Evolutionary conservation across 1,139 yeast species (phyloP), one percentile per base, ranked within the genome.

Genomic region (Debaryomyces subglobosus): DNA sequence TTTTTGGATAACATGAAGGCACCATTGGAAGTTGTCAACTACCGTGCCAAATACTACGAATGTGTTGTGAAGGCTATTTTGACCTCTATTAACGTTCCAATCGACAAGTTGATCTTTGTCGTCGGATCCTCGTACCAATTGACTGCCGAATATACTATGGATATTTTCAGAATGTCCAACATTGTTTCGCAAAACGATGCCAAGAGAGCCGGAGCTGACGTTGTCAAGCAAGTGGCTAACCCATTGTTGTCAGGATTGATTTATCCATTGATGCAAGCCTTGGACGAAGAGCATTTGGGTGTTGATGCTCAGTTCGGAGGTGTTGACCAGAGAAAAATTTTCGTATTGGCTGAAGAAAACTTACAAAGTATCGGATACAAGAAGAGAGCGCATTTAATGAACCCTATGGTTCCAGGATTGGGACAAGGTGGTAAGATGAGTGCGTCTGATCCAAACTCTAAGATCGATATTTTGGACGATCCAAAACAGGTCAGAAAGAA

Each of bases 171-270:
- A 66, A 69, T 94, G 64, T 81, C 95, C 41, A 92, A 94, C 66
- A 69, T 76, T 40, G 96, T 89, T 25, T 85, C 96, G 21, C 97
- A 89, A 71, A 92, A 94, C 65, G 98, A 92, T 64, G 97, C 98
- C 57, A 90, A 90, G 75, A 85, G 99, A 69, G 99, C 99, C 1
- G 99, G 99, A 65, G 99, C 99, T 12, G 99, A 95, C 70, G 99
- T 95, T 49, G 99, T 95, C 54, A 95, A 95, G 69, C 99, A 95
- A 74, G 97, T 92, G 46, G 85, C 90, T 40, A 91, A 91, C 69
- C 99, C 99, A 32, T 80, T 92, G 57, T 81, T 95, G 54, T 86
- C 96, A 30, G 99, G 99, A 4, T 81, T 95, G 67, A 89, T 95
- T 60, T 95, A 95, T 71, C 99, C 99, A 47, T 82, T 95, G 64